phyloP scores from a whole-genome alignment of 192 early-diverging fungal genomes.

The Obelidium mucronatum region DNA sequence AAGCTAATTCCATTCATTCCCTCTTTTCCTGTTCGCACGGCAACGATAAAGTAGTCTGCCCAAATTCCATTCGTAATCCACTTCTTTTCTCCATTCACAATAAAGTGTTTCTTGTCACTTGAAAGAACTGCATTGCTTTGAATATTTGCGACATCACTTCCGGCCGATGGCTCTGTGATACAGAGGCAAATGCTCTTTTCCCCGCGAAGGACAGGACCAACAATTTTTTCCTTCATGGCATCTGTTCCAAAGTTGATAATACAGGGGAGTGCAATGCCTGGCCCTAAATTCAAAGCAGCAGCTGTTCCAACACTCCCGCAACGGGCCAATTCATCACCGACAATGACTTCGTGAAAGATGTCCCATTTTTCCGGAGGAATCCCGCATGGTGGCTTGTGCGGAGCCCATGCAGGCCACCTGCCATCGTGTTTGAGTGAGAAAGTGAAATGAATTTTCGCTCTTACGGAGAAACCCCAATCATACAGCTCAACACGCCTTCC shows the following conservation, averaged over 20 bases:
- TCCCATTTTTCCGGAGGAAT: slow-evolving; percentile 67
- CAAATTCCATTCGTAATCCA: slow-evolving; percentile 72
- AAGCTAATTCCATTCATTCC: slow-evolving; percentile 78
- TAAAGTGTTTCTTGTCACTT: slow-evolving; percentile 63
- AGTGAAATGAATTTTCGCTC: background rate
- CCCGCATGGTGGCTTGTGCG: slow-evolving; percentile 51
- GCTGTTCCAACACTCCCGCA: slow-evolving; percentile 29
- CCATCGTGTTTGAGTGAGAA: background rate
- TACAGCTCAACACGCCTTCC: slow-evolving; percentile 30
- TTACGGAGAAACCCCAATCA: slow-evolving; percentile 51
- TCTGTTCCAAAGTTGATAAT: slow-evolving; percentile 70
- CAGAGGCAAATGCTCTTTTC: slow-evolving; percentile 74
- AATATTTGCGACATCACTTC: slow-evolving; percentile 75
- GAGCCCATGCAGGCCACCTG: slow-evolving; percentile 45
- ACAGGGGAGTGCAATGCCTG: slow-evolving; percentile 76
- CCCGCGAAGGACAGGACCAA: slow-evolving; percentile 65
- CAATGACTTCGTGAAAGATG: slow-evolving; percentile 62
- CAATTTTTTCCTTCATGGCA: slow-evolving; percentile 65
- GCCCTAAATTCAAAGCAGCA: slow-evolving; percentile 63
- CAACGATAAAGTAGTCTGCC: slow-evolving; percentile 79
- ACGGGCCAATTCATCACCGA: slow-evolving; percentile 35
- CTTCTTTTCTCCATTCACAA: slow-evolving; percentile 79
- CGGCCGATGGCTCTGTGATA: slow-evolving; percentile 71
- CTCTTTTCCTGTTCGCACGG: slow-evolving; percentile 73
- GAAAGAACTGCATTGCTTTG: slow-evolving; percentile 60